Evolutionary conservation across 345 rosid genomes (phyloP), one percentile per base, ranked within the genome.

Genomic region (Abelmoschus esculentus): DNA sequence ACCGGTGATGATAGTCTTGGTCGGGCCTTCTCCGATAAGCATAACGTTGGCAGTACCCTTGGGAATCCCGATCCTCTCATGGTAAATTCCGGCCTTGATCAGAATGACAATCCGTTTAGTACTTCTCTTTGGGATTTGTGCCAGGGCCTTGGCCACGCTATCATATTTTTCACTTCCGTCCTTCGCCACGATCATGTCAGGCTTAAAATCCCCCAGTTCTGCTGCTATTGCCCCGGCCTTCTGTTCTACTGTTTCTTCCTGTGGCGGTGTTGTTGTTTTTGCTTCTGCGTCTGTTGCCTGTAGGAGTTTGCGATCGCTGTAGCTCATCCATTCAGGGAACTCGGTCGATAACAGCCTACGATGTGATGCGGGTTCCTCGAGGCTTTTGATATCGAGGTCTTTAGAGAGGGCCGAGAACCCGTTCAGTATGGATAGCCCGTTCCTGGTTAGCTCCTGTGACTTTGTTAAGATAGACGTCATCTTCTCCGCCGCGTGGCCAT

Each of bases 21-120:
- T 74, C 11, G 86, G 77, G n/a, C 95, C 98, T 14, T 93, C 98
- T 0, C 98, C 98, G 32, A 90, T 69, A 67, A 93, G 75, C 83
- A 84, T 67, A 15, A 93, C 69, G 38, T 82, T 29, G 0, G 65
- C 47, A 83, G 73, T 66, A 3, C 36, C 17, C 74, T 47, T 83
- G 10, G 75, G n/a, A 50, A 93, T 40, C 0, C 8, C 12, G 18
- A 93, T 83, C 52, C 70, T 69, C 77, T 93, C 98, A 4, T 69
- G 58, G 73, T 93, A 93, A 32, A 83, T 71, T 70, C 98, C 98
- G 46, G 46, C 76, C 85, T 89, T 90, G 49, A 93, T 79, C 73
- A 89, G 53, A 32, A 93, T 72, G 12, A 89, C 76, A 63, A 87
- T 87, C 9, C 84, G 76, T 28, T 36, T 31, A 4, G 28, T 64